Evolutionary conservation across 176 grass and related monocot genomes (phyloP), one percentile per base, ranked within the genome.

Genomic region (Metroxylon sagu): DNA sequence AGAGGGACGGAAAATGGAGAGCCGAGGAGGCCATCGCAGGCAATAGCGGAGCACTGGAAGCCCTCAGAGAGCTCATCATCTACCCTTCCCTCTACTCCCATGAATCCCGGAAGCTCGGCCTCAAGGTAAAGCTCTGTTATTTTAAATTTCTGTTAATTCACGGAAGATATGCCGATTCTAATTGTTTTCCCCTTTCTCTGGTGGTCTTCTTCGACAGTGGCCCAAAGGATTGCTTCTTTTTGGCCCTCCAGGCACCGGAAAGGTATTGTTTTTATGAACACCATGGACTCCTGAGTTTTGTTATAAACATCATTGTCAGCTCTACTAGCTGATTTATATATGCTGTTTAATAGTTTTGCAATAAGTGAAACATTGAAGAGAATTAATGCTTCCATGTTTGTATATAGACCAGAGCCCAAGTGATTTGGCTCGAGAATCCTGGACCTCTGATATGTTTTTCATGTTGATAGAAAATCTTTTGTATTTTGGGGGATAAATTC

Each of bases 141-240:
- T 59, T 67, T 26, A 6, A 6, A n/a, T n/a, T 54, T 7, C 15
- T n/a, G 17, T 49, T 29, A 26, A 3, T 49, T 61, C 12, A 43
- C 2, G 7, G 35, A 43, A 43, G 35, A 43, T 43, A 43, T 12
- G 2, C 35, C 10, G 35, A 43, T 43, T 43, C 35, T 43, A 43
- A 43, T 12, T 15, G 39, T 18, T 10, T 51, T 39, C 49, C 14
- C 25, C 3, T 50, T 25, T 5, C 21, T 7, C 51, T 56, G 19
- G 18, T 52, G 0, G 66, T 49, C 5, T 16, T 23, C 2, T 59
- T 71, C 19, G 67, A 31, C 74, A 97, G 84, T 91, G 80, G 80
- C 87, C 84, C 15, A 88, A 79, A 85, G 92, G 92, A 17, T 82
- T 97, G 72, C 81, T 97, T 75, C 87, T 97, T 61, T 74, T 90